Base-by-base conservation (phyloP, 805 yeast species). In the Hanseniaspora pseudoguilliermondii region DNA sequence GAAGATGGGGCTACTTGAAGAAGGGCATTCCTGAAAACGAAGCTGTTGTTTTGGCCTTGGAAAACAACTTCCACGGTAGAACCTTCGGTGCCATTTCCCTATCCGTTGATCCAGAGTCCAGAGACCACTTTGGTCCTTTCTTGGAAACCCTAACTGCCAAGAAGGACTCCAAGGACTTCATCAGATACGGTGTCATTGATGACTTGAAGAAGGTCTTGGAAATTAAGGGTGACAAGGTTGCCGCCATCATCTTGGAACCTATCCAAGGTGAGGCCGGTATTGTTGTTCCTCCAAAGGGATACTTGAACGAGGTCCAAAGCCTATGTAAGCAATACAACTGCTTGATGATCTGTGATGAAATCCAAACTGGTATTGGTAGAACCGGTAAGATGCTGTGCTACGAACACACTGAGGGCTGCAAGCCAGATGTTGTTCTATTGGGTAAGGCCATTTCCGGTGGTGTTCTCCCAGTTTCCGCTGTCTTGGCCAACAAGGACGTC, bases 231-330 rank as follows among this genome's bases (percentile, higher is more conserved):
- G 91, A 86, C 68, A 83, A 81, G 68, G 81, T 91, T 61, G 95
- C 96, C 47, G 97, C 96, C 43, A 79, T 91, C 61, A 73, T 91
- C 60, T 79, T 91, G 63, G 97, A 91, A 73, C 97, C 97, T 60
- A 90, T 90, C 65, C 97, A 91, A 71, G 97, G 97, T 69, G 97
- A 91, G 70, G 97, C 97, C 36, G 97, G 97, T 63, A 91, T 91
- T 61, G 91, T 90, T 29, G 96, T 90, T 27, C 97, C 97, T 54
- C 93, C 93, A 61, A 72, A 68, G 50, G 95, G 80, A 64, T 91
- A 90, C 73, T 77, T 91, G 62, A 71, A 81, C 54, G 73, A 75
- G 63, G 96, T 90, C 35, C 79, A 79, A 61, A 81, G 72, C 55
- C 75, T 88, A 59, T 88, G 96, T 74, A 80, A 80, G 64, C 73